These are phyloP conservation scores for Microbotryum saponariae DNA, from an alignment of 1,284 basidiomycete genomes.

Conservation along the genomic window DNA sequence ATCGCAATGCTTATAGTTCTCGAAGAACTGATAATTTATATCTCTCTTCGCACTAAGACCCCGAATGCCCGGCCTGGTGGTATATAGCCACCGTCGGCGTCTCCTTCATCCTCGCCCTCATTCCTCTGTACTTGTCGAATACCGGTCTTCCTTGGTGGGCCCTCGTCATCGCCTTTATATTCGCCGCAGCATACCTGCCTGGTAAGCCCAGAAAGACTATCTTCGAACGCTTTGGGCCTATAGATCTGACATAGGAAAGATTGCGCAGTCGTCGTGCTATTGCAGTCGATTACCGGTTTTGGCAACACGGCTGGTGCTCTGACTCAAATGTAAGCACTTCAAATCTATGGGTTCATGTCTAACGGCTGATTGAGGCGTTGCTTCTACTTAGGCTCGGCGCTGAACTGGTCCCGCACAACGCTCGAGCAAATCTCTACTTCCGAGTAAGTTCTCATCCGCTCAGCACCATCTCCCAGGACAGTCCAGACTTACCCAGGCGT, in stretches of 20 bases:
- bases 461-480: no score
- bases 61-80: no score
- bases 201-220: not conserved
- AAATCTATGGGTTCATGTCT: no score
- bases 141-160: conserved; percentile 52
- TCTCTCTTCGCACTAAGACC: no score
- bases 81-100: no score
- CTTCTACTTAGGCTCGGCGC: conserved; percentile 52
- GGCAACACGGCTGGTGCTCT: conserved; percentile 49
- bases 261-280: conserved; percentile 44
- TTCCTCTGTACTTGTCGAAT: conserved; percentile 38
- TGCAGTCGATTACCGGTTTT: conserved; percentile 53
- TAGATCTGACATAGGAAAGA: not conserved
- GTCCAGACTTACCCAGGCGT: no score
- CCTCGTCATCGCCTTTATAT: conserved; percentile 47
- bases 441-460: no score
- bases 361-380: no score
- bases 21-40: no score
- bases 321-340: conserved; percentile 46
- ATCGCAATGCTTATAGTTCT: no score
- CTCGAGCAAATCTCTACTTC: conserved; percentile 53
- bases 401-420: conserved; percentile 55
- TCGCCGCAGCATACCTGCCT: conserved; percentile 46
- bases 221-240: no score
- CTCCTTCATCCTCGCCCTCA: no score